These are phyloP conservation scores for Cladosporium sp. DNA, from an alignment of 2,329 filamentous ascomycete species.

Conservation along the genomic window DNA sequence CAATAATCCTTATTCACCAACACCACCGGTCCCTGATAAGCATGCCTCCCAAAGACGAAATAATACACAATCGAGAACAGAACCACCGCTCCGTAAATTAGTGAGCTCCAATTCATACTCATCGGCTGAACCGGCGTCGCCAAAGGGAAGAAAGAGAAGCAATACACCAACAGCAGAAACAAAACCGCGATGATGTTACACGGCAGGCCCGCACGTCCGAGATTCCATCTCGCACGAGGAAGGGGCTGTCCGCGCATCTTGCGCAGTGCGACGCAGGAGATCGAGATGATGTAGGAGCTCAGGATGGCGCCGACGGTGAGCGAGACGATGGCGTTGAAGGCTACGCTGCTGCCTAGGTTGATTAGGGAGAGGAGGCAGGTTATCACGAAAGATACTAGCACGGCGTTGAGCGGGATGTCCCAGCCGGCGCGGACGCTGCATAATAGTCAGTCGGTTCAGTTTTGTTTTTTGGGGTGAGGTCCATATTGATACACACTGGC, in stretches of 20 bases:
- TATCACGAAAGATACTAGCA: slow-evolving; percentile 13
- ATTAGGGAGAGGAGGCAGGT: slow-evolving; percentile 17
- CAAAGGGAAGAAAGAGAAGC: slow-evolving; percentile 15
- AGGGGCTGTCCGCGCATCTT: slow-evolving; percentile 2
- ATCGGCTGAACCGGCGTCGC: slow-evolving; percentile 19
- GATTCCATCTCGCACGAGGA: slow-evolving; percentile 8
- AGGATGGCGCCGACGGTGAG: slow-evolving; percentile 34
- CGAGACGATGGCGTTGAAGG: slow-evolving; percentile 35
- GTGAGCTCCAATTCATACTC: slow-evolving; percentile 29
- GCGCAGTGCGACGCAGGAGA: slow-evolving; percentile 22
- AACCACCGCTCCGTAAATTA: slow-evolving; percentile 30
- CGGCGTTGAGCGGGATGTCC: slow-evolving; percentile 22
- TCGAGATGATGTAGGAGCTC: slow-evolving; percentile 32
- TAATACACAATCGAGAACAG: slow-evolving; percentile 19
- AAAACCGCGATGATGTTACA: slow-evolving; percentile 11
- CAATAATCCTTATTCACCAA: slow-evolving; percentile 6
- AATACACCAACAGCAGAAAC: slow-evolving; percentile 12
- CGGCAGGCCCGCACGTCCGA: slow-evolving; percentile 3
- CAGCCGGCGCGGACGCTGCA: slow-evolving; percentile 24
- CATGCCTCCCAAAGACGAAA: slow-evolving; percentile 16
- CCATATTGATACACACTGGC: neutral
- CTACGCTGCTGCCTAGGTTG: slow-evolving; percentile 9
- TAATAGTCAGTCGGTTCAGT: neutral
- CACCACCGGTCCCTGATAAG: slow-evolving; percentile 23
- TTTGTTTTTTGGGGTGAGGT: neutral